These are phyloP conservation scores for Calonectria fujianensis DNA, from an alignment of 2,329 filamentous ascomycete genomes.

Conservation along the genomic window DNA sequence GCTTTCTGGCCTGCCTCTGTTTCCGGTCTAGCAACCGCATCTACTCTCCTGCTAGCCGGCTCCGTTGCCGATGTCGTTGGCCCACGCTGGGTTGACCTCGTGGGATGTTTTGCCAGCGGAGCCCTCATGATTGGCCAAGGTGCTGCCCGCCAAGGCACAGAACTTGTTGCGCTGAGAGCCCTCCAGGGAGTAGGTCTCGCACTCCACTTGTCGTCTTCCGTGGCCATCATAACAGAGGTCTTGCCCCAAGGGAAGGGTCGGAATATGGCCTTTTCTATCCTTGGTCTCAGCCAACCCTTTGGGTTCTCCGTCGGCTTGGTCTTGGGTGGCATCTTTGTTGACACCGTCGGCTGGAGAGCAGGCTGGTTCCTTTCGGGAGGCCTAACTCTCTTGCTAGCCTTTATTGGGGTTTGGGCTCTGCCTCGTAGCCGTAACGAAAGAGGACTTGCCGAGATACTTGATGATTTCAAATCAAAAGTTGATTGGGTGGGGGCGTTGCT, in stretches of 20 bases:
- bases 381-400: slow-evolving; percentile 60
- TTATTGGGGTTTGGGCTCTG: slow-evolving; percentile 60
- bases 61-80: slow-evolving; percentile 63
- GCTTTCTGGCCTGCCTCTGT: slow-evolving; percentile 64
- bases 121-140: slow-evolving; percentile 59
- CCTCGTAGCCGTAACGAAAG: slow-evolving; percentile 55
- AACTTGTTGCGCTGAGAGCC: slow-evolving; percentile 63
- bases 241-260: slow-evolving; percentile 58
- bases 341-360: slow-evolving; percentile 68
- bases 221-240: slow-evolving; percentile 59
- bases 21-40: slow-evolving; percentile 59
- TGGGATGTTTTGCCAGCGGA: slow-evolving; percentile 58
- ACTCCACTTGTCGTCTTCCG: slow-evolving; percentile 60
- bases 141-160: slow-evolving; percentile 54
- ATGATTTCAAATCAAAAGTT: slow-evolving; percentile 61
- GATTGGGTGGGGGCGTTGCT: slow-evolving; percentile 73
- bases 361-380: slow-evolving; percentile 66
- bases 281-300: slow-evolving; percentile 67
- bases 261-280: slow-evolving; percentile 65
- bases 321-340: slow-evolving; percentile 68
- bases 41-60: slow-evolving; percentile 62
- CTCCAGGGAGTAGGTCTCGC: slow-evolving; percentile 63
- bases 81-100: slow-evolving; percentile 57
- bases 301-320: slow-evolving; percentile 72
- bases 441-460: slow-evolving; percentile 49